Conservation (phyloP, 306 rosid species). For the Clitoria ternatea region DNA sequence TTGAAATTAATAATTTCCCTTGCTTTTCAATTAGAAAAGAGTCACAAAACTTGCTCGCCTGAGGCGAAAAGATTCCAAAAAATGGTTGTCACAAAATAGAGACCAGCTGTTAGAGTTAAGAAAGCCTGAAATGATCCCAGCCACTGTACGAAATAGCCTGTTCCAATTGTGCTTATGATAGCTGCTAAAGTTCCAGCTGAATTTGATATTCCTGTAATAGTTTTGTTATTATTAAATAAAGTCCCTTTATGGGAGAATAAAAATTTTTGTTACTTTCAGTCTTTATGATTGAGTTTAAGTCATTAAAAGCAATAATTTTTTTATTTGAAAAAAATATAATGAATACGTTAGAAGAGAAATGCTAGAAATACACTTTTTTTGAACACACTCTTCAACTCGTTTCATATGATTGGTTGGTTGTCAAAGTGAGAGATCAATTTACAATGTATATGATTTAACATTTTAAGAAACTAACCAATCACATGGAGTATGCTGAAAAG, state of each 20-base stretch:
- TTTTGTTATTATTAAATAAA: background rate
- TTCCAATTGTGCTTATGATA: conserved; percentile 91
- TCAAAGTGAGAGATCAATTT: too few relatives aligned
- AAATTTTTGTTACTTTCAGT: too few relatives aligned
- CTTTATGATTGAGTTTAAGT: too few relatives aligned
- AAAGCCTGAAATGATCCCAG: conserved; percentile 91
- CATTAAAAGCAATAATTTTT: too few relatives aligned
- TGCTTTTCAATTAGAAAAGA: background rate
- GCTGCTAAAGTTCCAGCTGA: conserved; percentile 88
- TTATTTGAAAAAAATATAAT: too few relatives aligned
- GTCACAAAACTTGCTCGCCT: conserved; percentile 65
- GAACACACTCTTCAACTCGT: too few relatives aligned
- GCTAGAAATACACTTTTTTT: too few relatives aligned
- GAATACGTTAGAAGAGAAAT: too few relatives aligned
- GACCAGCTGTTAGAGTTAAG: conserved; percentile 63
- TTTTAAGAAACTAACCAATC: background rate
- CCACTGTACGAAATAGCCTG: conserved; percentile 92
- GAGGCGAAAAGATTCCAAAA: conserved; percentile 87
- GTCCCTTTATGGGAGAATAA: too few relatives aligned
- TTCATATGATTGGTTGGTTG: too few relatives aligned
- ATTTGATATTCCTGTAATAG: conserved; percentile 69
- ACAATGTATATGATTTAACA: background rate
- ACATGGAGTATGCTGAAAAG: too few relatives aligned
- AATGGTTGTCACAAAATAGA: conserved; percentile 63
- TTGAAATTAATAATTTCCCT: background rate